Base-by-base conservation (phyloP, 2,329 filamentous ascomycete species). In the Microsporum ferrugineum region DNA sequence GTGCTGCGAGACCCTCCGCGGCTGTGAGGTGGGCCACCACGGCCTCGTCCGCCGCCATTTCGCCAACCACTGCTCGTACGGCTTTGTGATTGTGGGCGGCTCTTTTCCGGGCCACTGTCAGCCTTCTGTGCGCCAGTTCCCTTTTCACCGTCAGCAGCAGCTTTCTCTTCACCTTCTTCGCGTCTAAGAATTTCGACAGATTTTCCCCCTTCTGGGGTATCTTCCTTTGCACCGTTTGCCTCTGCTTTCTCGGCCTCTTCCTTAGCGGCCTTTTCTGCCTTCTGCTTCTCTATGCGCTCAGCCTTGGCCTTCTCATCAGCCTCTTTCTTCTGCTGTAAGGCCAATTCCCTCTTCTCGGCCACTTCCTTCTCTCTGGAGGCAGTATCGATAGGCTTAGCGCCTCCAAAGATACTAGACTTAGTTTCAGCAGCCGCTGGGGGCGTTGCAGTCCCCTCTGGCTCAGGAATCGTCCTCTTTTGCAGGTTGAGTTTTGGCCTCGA, bases 351-450 rank as follows among this genome's bases (percentile, higher is more conserved):
- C 81, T 90, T 95, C 77, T 96, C 90, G 70, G 95, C 92, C 62
- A 99, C 85, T 73, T 95, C 87, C 68, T 86, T 87, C 78, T 97
- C 92, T 66, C 89, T 86, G 12, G 91, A 83, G 53, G 89, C 88
- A 55, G 92, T 97, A 76, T 99, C 91, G 68, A 97, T 96, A 60
- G 94, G 94, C 64, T 88, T 86, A 61, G 94, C 94, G 63, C 88
- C 91, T 69, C 94, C 94, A 72, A 99, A 99, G 45, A 91, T 91
- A 74, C 88, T 97, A 31, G 91, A 83, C 79, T 96, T 97, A 47
- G 88, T 79, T 69, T 94, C 88, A 34, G 77, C 71, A 17, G 72
- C 68, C 10, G 69, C 71, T 14, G 78, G 68, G n/a, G 75, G 71
- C 60, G 79, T 71, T 58, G 77, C 69, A 60, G 71, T 71, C n/a